Conservation (phyloP, 805 yeast species). For the Ogataea angusta region DNA sequence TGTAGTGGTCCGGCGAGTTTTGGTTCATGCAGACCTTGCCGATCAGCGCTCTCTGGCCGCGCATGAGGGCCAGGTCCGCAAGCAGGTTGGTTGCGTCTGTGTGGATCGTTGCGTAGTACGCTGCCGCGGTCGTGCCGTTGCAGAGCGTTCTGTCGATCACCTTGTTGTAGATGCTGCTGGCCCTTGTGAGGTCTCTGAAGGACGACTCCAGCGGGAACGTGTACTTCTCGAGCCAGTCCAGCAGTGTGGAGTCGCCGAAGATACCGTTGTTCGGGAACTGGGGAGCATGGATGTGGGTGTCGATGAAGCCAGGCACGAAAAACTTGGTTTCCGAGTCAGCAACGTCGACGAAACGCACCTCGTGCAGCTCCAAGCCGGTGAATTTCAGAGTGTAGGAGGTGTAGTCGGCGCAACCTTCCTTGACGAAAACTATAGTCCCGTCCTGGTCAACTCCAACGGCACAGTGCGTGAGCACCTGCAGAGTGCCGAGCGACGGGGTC, state of each 20-base stretch:
- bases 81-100: conserved; percentile 68
- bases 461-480: conserved; percentile 55
- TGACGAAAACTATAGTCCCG: conserved; percentile 50
- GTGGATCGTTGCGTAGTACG: conserved; percentile 89
- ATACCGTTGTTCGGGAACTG: conserved; percentile 81
- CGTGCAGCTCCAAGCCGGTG: conserved; percentile 20
- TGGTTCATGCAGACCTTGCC: conserved; percentile 95
- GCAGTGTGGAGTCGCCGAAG: conserved; percentile 77
- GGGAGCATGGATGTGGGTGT: conserved; percentile 82
- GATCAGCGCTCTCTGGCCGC: conserved; percentile 84
- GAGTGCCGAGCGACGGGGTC: conserved; percentile 55
- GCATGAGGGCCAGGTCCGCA: conserved; percentile 61
- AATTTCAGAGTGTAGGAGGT: conserved; percentile 8
- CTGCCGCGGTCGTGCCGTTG: conserved; percentile 88
- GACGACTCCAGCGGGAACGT: conserved; percentile 88
- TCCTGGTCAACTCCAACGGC: conserved; percentile 58
- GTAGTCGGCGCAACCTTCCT: conserved; percentile 17
- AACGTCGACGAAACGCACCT: conserved; percentile 32
- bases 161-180: conserved; percentile 58
- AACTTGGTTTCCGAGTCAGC: conserved; percentile 45
- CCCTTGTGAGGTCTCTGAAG: conserved; percentile 50
- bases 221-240: conserved; percentile 85
- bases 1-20: conserved; percentile 70
- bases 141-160: conserved; percentile 67
- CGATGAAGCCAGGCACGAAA: conserved; percentile 79